A percentile compares a stretch with the other conserved stretches of the same genome.
phyloP scores from a whole-genome alignment of 495 filamentous ascomycete genomes.

The Penicillium mononematosum region DNA sequence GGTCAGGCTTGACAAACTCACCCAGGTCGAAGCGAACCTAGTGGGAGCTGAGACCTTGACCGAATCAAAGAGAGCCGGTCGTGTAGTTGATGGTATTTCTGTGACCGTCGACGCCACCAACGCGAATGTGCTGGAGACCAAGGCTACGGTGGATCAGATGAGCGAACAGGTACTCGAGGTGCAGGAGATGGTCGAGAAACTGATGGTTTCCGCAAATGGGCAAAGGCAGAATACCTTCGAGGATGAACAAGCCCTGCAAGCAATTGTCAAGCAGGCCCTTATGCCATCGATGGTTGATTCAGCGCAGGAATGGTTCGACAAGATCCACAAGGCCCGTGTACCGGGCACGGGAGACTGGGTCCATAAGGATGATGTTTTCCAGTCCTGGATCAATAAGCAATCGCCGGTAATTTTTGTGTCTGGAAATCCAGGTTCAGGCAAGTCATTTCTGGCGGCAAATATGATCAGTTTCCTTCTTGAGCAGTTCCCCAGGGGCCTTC shows the following conservation, averaged over 20 bases:
- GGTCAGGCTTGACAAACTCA: constrained; percentile 26
- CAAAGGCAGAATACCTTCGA: not conserved
- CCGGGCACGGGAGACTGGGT: constrained; percentile 39
- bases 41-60: constrained; percentile 35
- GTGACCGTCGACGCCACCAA: constrained; percentile 8
- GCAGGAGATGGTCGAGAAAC: constrained; percentile 9
- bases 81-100: constrained; percentile 15
- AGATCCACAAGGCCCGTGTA: constrained; percentile 27
- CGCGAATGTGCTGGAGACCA: constrained; percentile 9
- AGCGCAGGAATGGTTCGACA: constrained; percentile 26
- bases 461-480: constrained; percentile 22
- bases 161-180: constrained; percentile 19
- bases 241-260: constrained; percentile 9
- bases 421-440: constrained; percentile 31
- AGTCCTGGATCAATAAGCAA: constrained; percentile 25
- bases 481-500: not conserved
- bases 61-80: constrained; percentile 18
- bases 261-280: constrained; percentile 1
- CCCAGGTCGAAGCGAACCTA: constrained; percentile 24
- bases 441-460: constrained; percentile 29
- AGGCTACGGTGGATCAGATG: constrained; percentile 17
- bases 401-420: constrained; percentile 33
- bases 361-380: constrained; percentile 23
- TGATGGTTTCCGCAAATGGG: not conserved
- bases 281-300: constrained; percentile 13